These are phyloP conservation scores for Fusarium secorum DNA, from an alignment of 2,329 filamentous ascomycete species.

Conservation along the genomic window DNA sequence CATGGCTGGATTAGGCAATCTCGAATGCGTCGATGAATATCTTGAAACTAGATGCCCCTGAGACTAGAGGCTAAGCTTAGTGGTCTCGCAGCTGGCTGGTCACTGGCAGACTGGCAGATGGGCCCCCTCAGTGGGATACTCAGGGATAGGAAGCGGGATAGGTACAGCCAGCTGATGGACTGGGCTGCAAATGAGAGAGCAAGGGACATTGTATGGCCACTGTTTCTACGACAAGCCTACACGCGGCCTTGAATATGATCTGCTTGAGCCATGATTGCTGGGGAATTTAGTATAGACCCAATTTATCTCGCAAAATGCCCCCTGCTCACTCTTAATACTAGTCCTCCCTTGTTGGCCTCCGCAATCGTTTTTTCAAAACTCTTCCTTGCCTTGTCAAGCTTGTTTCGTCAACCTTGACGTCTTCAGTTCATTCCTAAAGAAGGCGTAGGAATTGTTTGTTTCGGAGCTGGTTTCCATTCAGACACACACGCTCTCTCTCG, in stretches of 20 bases:
- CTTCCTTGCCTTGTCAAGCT: conserved; percentile 22
- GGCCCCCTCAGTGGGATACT: conserved; percentile 9
- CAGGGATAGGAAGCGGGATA: conserved; percentile 2
- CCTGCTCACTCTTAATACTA: conserved; percentile 16
- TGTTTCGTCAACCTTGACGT: conserved; percentile 14
- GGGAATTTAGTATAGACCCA: conserved; percentile 28
- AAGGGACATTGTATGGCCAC: conserved; percentile 9
- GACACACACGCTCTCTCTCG: not conserved
- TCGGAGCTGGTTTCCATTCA: conserved; percentile 32
- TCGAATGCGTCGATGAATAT: conserved; percentile 22
- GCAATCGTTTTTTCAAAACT: conserved; percentile 20
- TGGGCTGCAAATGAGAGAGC: conserved; percentile 14
- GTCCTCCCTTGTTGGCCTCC: conserved; percentile 14
- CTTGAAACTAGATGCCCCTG: conserved; percentile 34
- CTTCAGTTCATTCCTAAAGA: conserved; percentile 33
- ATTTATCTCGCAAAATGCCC: conserved; percentile 8
- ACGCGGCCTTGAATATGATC: conserved; percentile 25
- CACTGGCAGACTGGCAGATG: conserved; percentile 5
- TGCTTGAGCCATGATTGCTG: conserved; percentile 30
- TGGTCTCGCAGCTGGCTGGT: not conserved
- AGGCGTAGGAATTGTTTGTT: conserved; percentile 35
- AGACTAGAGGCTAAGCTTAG: not conserved
- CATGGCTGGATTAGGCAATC: conserved; percentile 13
- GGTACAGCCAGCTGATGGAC: not conserved
- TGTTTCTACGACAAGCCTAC: conserved; percentile 19